These are phyloP conservation scores for Monosporascus sp. DNA, from an alignment of 2,329 filamentous ascomycete genomes.

Conservation along the genomic window DNA sequence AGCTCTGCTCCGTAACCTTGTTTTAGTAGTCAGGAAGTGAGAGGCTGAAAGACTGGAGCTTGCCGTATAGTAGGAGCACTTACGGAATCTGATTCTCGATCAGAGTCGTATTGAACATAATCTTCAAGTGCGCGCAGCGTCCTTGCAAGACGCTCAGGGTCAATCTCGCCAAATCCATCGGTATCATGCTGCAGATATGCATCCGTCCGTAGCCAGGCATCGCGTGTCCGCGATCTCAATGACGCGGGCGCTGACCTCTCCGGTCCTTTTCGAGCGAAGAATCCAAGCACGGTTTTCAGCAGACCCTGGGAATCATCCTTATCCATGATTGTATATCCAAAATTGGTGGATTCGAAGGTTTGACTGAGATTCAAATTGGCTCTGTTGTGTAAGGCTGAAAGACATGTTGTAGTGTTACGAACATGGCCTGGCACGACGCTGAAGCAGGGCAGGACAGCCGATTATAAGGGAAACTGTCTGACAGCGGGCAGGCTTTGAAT, in stretches of 20 bases:
- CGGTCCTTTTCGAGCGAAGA: constrained; percentile 18
- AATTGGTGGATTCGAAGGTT: not conserved
- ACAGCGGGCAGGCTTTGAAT: too few species aligned
- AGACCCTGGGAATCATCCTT: not conserved
- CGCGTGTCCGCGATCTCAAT: constrained; percentile 13
- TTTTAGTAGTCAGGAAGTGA: constrained; percentile 3
- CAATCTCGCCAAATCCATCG: constrained; percentile 15
- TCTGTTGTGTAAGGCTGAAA: not conserved
- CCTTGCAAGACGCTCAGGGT: constrained; percentile 15
- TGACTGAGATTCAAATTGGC: not conserved
- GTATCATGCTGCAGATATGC: constrained; percentile 15
- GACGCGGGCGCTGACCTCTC: constrained; percentile 9
- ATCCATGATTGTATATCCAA: not conserved
- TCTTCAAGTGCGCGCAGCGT: constrained; percentile 4
- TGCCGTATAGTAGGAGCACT: constrained; percentile 7
- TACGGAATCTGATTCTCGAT: constrained; percentile 16
- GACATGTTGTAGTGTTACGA: not conserved
- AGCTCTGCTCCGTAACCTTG: not conserved
- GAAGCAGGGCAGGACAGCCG: too few species aligned
- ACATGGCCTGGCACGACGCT: too few species aligned
- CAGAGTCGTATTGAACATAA: constrained; percentile 19
- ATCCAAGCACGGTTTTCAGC: constrained; percentile 12
- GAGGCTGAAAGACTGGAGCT: constrained; percentile 3
- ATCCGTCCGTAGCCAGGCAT: constrained; percentile 22
- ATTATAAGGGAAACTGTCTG: too few species aligned